Conservation (phyloP, 1,284 basidiomycete species). For the Ustilago trichophora region DNA sequence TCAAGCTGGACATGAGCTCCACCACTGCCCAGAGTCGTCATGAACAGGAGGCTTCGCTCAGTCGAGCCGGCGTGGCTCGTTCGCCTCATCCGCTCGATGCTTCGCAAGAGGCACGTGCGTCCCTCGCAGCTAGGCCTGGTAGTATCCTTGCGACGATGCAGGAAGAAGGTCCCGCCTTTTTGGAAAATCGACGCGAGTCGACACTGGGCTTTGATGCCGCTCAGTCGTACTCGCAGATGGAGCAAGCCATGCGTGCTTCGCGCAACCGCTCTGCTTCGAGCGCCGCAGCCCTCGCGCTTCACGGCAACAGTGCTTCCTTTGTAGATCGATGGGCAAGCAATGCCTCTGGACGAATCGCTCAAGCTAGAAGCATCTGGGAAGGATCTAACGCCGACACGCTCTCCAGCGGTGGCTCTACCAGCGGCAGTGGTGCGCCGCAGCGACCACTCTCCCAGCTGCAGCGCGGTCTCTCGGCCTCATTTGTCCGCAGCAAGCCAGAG, state of each 20-base stretch:
- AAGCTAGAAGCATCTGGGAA: constrained; percentile 33
- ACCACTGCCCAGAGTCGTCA: constrained; percentile 16
- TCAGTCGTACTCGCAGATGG: constrained; percentile 16
- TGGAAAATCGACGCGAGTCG: constrained; percentile 17
- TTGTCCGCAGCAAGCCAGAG: constrained; percentile 27
- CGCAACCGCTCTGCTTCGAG: constrained; percentile 53
- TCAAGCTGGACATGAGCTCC: constrained; percentile 24
- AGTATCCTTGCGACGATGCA: constrained; percentile 41
- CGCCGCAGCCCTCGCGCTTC: constrained; percentile 48
- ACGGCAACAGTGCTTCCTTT: constrained; percentile 21
- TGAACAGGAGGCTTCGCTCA: constrained; percentile 33
- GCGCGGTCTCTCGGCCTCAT: constrained; percentile 35
- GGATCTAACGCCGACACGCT: constrained; percentile 7
- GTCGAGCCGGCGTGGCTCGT: constrained; percentile 28
- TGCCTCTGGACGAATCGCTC: constrained; percentile 21
- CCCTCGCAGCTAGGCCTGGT: constrained; percentile 25
- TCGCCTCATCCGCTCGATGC: constrained; percentile 36
- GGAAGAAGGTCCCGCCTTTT: constrained; percentile 21
- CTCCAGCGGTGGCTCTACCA: not conserved
- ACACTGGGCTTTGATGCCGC: constrained; percentile 22
- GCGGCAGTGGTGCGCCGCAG: constrained; percentile 11
- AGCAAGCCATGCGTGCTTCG: constrained; percentile 33
- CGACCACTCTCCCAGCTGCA: constrained; percentile 23
- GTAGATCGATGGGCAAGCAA: constrained; percentile 36
- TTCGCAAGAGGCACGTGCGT: constrained; percentile 20